These are phyloP conservation scores for Xylaria sp. DNA, from an alignment of 495 filamentous ascomycete species.

Conservation along the genomic window DNA sequence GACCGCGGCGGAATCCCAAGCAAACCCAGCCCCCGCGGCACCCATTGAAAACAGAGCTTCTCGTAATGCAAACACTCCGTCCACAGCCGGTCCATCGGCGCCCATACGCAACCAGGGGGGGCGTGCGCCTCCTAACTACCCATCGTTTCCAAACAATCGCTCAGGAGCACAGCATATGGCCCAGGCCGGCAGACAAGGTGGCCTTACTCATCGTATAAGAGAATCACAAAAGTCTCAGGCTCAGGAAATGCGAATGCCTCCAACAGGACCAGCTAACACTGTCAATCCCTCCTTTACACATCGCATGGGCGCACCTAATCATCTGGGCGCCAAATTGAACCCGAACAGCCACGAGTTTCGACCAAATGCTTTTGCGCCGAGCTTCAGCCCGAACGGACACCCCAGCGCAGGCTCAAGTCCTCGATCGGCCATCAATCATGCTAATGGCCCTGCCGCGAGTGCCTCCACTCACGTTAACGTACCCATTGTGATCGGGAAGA, in stretches of 20 bases:
- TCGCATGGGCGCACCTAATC: slow-evolving; percentile 54
- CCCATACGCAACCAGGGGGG: slow-evolving; percentile 33
- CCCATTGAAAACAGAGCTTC: slow-evolving; percentile 38
- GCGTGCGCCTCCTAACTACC: slow-evolving; percentile 33
- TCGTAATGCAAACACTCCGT: slow-evolving; percentile 30
- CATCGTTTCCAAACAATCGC: slow-evolving; percentile 44
- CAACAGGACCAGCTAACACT: slow-evolving; percentile 60
- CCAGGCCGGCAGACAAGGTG: slow-evolving; percentile 41
- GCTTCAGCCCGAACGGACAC: slow-evolving; percentile 75
- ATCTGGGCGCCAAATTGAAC: slow-evolving; percentile 73
- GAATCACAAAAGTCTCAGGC: slow-evolving; percentile 53
- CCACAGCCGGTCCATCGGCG: slow-evolving; percentile 40
- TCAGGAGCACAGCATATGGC: slow-evolving; percentile 45
- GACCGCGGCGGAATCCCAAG: slow-evolving; percentile 43
- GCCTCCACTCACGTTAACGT: slow-evolving; percentile 31
- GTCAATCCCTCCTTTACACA: slow-evolving; percentile 54
- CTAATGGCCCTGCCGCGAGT: slow-evolving; percentile 47
- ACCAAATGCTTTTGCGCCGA: slow-evolving; percentile 76
- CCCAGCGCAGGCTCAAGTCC: slow-evolving; percentile 71
- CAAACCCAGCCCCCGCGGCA: slow-evolving; percentile 38
- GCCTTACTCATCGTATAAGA: slow-evolving; percentile 54
- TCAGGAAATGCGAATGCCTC: slow-evolving; percentile 56
- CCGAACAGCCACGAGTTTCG: slow-evolving; percentile 84
- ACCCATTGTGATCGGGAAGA: slow-evolving; percentile 60
- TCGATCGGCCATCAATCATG: slow-evolving; percentile 57